These are phyloP conservation scores for Naematelia encephala DNA, from an alignment of 768 basidiomycete genomes.

Conservation along the genomic window DNA sequence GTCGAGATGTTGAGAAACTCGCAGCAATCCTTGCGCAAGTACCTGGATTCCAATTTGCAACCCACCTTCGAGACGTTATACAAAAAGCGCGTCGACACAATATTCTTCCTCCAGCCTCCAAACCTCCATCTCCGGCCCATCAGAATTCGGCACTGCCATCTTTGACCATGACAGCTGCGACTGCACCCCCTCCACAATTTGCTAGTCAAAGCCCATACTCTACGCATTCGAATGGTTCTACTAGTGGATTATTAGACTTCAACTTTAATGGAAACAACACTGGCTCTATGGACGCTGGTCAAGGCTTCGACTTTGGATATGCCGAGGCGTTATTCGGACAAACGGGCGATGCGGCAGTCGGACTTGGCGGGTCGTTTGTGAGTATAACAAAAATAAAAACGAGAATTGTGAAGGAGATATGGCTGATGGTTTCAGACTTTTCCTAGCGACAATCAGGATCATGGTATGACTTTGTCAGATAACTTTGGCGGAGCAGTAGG, in stretches of 20 bases:
- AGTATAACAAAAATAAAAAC: not conserved
- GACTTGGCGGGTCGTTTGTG: slow-evolving; percentile 8
- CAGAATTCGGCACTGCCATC: slow-evolving; percentile 2
- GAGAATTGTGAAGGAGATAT: not conserved
- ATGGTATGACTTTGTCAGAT: not conserved
- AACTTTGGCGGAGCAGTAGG: not conserved
- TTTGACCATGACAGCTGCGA: not conserved
- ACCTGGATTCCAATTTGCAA: slow-evolving; percentile 41
- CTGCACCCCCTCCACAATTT: not conserved
- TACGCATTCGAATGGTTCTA: not conserved
- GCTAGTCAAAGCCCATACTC: not conserved
- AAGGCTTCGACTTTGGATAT: slow-evolving; percentile 33
- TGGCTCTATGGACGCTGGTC: not conserved
- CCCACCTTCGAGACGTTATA: slow-evolving; percentile 33
- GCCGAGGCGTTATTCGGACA: slow-evolving; percentile 34
- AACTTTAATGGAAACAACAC: slow-evolving; percentile 8
- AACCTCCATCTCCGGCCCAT: slow-evolving; percentile 19
- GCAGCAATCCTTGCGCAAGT: slow-evolving; percentile 32
- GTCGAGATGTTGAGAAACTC: slow-evolving; percentile 36
- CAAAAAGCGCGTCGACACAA: slow-evolving; percentile 31
- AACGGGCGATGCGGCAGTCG: slow-evolving; percentile 3
- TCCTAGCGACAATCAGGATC: slow-evolving; percentile 6
- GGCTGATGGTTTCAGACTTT: slow-evolving; percentile 1
- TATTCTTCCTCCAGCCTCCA: slow-evolving; percentile 36
- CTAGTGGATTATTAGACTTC: slow-evolving; percentile 1